A percentile compares a stretch with the other conserved stretches of the same genome.
Evolutionary conservation across 176 grass and related monocot genomes (phyloP).

Genomic region (Juncus effusus): DNA sequence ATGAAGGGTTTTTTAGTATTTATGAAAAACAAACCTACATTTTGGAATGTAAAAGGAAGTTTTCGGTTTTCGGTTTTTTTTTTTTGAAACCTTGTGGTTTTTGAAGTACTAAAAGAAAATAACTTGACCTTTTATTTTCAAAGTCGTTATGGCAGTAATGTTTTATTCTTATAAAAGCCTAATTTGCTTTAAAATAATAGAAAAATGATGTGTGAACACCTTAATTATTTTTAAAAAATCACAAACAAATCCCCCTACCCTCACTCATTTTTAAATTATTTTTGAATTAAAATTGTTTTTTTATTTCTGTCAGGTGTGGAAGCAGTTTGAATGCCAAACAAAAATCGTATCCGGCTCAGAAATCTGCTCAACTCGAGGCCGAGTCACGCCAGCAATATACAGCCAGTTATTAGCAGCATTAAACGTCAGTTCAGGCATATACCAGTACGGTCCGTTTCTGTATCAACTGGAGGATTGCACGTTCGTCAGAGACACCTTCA

Average conservation of each 20-base stretch:
- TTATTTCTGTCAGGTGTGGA: slow-evolving; percentile 52
- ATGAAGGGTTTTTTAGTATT: background rate
- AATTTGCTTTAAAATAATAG: too few relatives aligned
- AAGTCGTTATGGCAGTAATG: too few relatives aligned
- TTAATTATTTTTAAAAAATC: too few relatives aligned
- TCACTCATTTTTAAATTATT: background rate
- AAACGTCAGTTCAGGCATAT: slow-evolving; percentile 55
- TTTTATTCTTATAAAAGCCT: too few relatives aligned
- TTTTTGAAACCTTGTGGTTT: background rate
- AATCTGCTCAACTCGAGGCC: slow-evolving; percentile 49
- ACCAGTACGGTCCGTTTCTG: slow-evolving; percentile 77
- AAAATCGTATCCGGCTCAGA: slow-evolving; percentile 39
- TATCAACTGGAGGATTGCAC: slow-evolving; percentile 71
- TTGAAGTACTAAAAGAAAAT: too few relatives aligned
- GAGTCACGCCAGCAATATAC: slow-evolving; percentile 57
- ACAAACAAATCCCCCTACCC: too few relatives aligned
- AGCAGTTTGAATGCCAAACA: slow-evolving; percentile 46
- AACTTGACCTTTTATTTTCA: too few relatives aligned
- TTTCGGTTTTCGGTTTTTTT: background rate
- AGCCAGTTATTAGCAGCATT: slow-evolving; percentile 56
- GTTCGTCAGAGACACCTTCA: slow-evolving; percentile 80
- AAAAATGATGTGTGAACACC: too few relatives aligned
- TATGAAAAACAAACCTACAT: background rate
- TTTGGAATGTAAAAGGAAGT: background rate
- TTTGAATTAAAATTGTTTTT: background rate